phyloP scores from a whole-genome alignment of 73 alveolate genomes.

The Paramecium pentaurelia region DNA sequence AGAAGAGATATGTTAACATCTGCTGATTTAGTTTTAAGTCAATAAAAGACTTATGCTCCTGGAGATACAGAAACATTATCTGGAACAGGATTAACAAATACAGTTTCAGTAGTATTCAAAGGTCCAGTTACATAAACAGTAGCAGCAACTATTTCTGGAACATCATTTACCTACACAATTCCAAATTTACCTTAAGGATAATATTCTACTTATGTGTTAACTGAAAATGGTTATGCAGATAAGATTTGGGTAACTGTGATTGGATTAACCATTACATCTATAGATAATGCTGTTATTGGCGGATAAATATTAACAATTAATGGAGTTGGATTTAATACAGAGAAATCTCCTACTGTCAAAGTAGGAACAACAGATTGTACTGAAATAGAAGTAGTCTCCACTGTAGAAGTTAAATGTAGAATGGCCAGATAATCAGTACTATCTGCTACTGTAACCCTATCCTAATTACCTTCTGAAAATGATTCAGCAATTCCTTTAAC shows the following conservation, averaged over 20 bases:
- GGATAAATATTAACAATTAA: constrained; percentile 17
- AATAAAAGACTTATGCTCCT: not conserved
- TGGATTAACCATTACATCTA: not conserved
- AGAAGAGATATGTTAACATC: constrained; percentile 31
- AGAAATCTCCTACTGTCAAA: not conserved
- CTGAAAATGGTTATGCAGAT: constrained; percentile 12
- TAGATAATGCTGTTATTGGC: not conserved
- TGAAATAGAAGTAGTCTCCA: not conserved
- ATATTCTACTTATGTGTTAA: not conserved
- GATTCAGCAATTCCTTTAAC: not conserved
- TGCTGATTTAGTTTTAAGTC: not conserved
- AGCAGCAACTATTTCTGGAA: not conserved
- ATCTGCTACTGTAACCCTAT: not conserved
- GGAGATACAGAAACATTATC: constrained; percentile 15
- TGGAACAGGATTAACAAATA: constrained; percentile 9
- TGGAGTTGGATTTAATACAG: constrained; percentile 6
- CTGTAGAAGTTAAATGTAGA: not conserved
- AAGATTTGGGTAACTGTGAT: constrained; percentile 28
- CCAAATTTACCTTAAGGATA: constrained; percentile 27
- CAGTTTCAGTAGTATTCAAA: not conserved
- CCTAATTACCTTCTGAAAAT: not conserved
- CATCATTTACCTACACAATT: not conserved
- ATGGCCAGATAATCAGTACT: not conserved
- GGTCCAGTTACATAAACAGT: not conserved
- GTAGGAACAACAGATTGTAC: not conserved